Percentiles rank a stretch among this genome's conserved stretches.
These are phyloP conservation scores for Rhodotorula sp. DNA, from an alignment of 1,284 basidiomycete genomes.

Conservation along the genomic window DNA sequence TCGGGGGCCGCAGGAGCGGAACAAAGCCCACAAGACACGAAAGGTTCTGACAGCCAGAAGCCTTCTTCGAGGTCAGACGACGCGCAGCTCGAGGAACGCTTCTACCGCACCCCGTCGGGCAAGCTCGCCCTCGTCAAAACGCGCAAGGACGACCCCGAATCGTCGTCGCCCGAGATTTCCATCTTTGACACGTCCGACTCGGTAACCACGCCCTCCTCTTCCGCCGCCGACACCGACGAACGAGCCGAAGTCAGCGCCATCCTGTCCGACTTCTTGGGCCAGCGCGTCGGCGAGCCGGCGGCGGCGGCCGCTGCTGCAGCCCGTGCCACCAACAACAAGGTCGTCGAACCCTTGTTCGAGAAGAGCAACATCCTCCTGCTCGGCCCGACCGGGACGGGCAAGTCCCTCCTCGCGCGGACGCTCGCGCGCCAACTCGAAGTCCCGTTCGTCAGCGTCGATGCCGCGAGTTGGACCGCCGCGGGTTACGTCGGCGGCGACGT, in stretches of 20 bases:
- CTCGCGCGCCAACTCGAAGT: constrained; percentile 83
- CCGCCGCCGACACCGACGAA: neutral
- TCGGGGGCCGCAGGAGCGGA: neutral
- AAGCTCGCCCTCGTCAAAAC: neutral
- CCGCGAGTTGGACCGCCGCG: constrained; percentile 54
- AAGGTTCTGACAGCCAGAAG: neutral
- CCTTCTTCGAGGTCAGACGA: neutral
- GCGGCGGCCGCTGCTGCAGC: constrained; percentile 42
- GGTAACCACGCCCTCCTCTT: too few species aligned
- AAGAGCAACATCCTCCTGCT: constrained; percentile 91
- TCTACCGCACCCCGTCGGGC: constrained; percentile 4
- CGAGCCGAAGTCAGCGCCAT: constrained; percentile 13
- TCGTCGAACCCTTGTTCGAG: constrained; percentile 59
- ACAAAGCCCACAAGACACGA: neutral
- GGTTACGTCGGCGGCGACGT: constrained; percentile 88
- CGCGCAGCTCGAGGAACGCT: neutral
- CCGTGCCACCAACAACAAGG: neutral
- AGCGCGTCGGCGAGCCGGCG: constrained; percentile 50
- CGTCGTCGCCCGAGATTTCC: neutral
- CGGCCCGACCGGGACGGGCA: constrained; percentile 61
- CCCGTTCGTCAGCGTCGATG: constrained; percentile 65
- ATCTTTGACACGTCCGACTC: constrained; percentile 5
- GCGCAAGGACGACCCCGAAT: neutral
- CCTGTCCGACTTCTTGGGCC: constrained; percentile 27
- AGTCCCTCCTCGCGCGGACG: constrained; percentile 81